phyloP scores from a whole-genome alignment of 2,329 filamentous ascomycete genomes.

The Trichoderma sp. region DNA sequence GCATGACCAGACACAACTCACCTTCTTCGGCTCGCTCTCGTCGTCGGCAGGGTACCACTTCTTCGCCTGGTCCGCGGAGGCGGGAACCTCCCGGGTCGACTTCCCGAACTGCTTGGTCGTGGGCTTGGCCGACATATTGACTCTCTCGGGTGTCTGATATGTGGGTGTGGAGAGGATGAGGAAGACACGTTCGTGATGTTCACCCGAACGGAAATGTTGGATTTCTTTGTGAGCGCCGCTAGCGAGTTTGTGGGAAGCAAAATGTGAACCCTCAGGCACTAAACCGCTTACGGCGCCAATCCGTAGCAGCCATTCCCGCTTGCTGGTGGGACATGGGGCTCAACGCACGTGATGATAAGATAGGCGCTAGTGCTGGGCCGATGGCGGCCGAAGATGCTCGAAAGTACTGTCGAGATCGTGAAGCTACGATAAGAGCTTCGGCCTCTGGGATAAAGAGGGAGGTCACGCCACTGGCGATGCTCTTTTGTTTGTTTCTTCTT shows the following conservation, averaged over 20 bases:
- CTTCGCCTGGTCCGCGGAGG: slow-evolving; percentile 86
- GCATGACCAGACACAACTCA: slow-evolving; percentile 61
- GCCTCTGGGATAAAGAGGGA: neutral
- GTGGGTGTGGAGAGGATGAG: slow-evolving; percentile 44
- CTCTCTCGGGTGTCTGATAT: slow-evolving; percentile 32
- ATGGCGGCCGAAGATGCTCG: slow-evolving; percentile 42
- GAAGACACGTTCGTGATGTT: slow-evolving; percentile 42
- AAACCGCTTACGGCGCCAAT: slow-evolving; percentile 32
- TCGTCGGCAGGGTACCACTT: slow-evolving; percentile 99
- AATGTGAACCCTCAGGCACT: slow-evolving; percentile 47
- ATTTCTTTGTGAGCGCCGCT: slow-evolving; percentile 46
- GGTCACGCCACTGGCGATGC: neutral
- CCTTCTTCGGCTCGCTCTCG: slow-evolving; percentile 86
- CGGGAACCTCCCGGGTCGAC: slow-evolving; percentile 88
- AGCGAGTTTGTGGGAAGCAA: slow-evolving; percentile 48
- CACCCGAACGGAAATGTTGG: slow-evolving; percentile 39
- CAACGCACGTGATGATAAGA: slow-evolving; percentile 42
- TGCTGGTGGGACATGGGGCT: slow-evolving; percentile 36
- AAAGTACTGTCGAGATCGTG: slow-evolving; percentile 38
- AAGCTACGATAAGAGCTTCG: slow-evolving; percentile 25
- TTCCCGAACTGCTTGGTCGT: slow-evolving; percentile 97
- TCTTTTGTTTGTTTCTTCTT: neutral
- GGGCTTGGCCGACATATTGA: slow-evolving; percentile 73
- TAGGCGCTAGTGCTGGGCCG: slow-evolving; percentile 24
- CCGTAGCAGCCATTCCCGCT: slow-evolving; percentile 24